Percentiles rank a stretch among this genome's conserved stretches.
phyloP scores from a whole-genome alignment of 352 stramenopile species.

The Globisporangium orthogonon region DNA sequence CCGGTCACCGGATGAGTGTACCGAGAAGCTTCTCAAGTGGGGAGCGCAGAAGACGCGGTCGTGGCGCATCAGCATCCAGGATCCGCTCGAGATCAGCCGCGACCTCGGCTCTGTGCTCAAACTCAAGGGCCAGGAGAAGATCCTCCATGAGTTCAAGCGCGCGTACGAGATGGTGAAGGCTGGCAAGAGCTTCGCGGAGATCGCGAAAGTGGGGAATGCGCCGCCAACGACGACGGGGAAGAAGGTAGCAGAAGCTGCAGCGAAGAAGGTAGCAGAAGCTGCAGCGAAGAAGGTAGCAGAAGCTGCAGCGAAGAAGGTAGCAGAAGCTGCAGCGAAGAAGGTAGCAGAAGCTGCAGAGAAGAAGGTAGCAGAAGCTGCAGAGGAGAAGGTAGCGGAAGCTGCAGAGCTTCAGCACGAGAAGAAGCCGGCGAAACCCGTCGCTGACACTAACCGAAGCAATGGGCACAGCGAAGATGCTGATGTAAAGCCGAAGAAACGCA shows the following conservation, averaged over 20 bases:
- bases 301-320: not conserved
- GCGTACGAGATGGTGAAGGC: constrained; percentile 36
- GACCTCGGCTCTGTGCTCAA: constrained; percentile 80
- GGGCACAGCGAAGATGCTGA: not conserved
- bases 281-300: constrained; percentile 1
- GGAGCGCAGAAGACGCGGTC: constrained; percentile 38
- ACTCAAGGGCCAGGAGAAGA: constrained; percentile 52
- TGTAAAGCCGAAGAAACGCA: too few species aligned
- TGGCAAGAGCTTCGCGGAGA: constrained; percentile 43
- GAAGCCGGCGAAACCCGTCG: constrained; percentile 1
- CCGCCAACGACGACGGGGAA: not conserved
- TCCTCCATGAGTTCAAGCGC: constrained; percentile 57
- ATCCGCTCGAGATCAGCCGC: constrained; percentile 70
- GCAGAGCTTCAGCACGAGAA: constrained; percentile 3
- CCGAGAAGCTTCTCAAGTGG: constrained; percentile 41
- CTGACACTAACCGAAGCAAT: not conserved
- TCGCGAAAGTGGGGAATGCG: constrained; percentile 22
- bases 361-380: constrained; percentile 5
- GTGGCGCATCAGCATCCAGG: constrained; percentile 85
- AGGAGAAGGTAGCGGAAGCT: constrained; percentile 6
- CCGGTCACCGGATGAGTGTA: constrained; percentile 37
- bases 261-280: constrained; percentile 1
- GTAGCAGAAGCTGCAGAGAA: too few species aligned
- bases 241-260: too few species aligned
- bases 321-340: too few species aligned